Percentiles rank a stretch among this genome's conserved stretches.
These are phyloP conservation scores for Globisporangium perplexum DNA, from an alignment of 352 stramenopile species.

Conservation along the genomic window DNA sequence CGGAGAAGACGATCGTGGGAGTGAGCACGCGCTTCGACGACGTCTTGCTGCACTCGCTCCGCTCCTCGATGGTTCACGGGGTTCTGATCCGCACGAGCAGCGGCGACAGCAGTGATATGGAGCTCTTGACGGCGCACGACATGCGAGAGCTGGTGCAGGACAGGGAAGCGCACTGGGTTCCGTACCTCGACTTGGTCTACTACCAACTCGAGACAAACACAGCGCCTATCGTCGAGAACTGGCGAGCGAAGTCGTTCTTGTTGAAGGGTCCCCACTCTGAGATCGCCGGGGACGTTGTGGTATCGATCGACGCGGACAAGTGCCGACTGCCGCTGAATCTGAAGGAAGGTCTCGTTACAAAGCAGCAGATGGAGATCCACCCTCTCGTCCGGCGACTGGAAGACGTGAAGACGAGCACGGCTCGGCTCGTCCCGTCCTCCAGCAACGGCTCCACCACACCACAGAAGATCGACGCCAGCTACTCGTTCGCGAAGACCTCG, in stretches of 20 bases:
- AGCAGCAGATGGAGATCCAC: constrained; percentile 58
- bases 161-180: constrained; percentile 38
- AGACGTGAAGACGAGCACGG: constrained; percentile 51
- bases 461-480: constrained; percentile 17
- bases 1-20: constrained; percentile 34
- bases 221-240: constrained; percentile 27
- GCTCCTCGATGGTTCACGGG: constrained; percentile 54
- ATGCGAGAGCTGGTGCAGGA: constrained; percentile 41
- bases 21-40: constrained; percentile 54
- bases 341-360: constrained; percentile 64
- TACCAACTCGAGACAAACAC: constrained; percentile 30
- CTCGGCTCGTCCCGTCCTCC: constrained; percentile 11
- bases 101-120: constrained; percentile 15
- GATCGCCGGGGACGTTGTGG: constrained; percentile 51
- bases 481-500: constrained; percentile 31
- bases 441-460: neutral
- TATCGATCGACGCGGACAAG: constrained; percentile 46
- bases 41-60: constrained; percentile 50
- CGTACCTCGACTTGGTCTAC: constrained; percentile 59
- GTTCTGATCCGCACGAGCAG: constrained; percentile 38
- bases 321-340: constrained; percentile 50
- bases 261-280: constrained; percentile 19
- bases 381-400: constrained; percentile 51
- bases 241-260: constrained; percentile 41
- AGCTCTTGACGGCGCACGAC: constrained; percentile 45